Evolutionary conservation across 2,329 filamentous ascomycete species (phyloP), one percentile per base, ranked within the genome.

Genomic region (Zopfia rhizophila): DNA sequence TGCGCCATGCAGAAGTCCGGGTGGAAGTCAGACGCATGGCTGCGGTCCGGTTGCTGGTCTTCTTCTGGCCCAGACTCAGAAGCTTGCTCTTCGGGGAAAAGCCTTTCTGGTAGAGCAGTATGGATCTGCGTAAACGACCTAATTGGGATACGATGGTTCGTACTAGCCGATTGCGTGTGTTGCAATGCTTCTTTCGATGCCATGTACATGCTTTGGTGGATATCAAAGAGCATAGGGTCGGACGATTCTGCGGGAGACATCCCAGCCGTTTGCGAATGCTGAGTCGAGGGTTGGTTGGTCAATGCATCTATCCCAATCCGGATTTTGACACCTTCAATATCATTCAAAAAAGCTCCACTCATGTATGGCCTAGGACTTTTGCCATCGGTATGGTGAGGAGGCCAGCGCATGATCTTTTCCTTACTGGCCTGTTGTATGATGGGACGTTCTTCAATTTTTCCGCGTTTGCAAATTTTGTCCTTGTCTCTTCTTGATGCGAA

Each of bases 211-310:
- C 33, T 36, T 39, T 65, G 51, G 36, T 66, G 54, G 37, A n/a
- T n/a, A n/a, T 70, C 69, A 38, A 73, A 68, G 7, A 72, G 58
- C 68, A 73, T 72, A 17, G 57, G 41, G 22, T 71, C 67, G 7
- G 68, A 69, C 12, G 59, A 66, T 27, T 50, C 53, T 19, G 31
- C 24, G 24, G 16, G 23, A 13, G 41, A 33, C 48, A 46, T 13
- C 51, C 55, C n/a, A 36, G 40, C 22, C 31, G 32, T 23, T 33
- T 44, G 32, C 37, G 44, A 25, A 41, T 27, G 35, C 22, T 46
- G 32, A 29, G 41, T 56, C 28, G 56, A 55, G n/a, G 46, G 53
- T 27, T 51, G 53, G 38, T 53, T 64, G 36, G 57, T 58, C 53
- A 68, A 57, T 45, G 66, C 70, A 51, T 69, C 63, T 39, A 63